Percentiles rank a stretch among this genome's conserved stretches.
Conservation (phyloP, 352 stramenopile species). For the Elongisporangium prolatum region DNA sequence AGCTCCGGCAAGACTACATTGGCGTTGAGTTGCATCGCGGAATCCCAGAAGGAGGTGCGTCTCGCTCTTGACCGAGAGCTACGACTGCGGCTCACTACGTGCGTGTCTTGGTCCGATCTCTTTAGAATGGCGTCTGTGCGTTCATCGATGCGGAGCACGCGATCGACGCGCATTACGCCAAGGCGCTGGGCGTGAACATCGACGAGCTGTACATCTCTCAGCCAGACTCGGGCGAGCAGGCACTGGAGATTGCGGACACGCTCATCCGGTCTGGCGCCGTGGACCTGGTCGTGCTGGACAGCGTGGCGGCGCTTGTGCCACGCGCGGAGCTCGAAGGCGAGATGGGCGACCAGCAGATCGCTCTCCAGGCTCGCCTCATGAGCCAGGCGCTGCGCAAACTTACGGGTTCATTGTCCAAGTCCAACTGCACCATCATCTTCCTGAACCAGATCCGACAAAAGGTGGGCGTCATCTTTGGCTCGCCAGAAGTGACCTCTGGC, state of each 20-base stretch:
- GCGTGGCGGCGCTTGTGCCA: slow-evolving; percentile 96
- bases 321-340: slow-evolving; percentile 93
- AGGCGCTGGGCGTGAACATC: slow-evolving; percentile 92
- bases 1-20: slow-evolving; percentile 98
- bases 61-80: neutral
- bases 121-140: slow-evolving; percentile 87
- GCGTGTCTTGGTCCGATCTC: neutral
- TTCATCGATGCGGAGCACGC: slow-evolving; percentile 99
- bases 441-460: slow-evolving; percentile 99
- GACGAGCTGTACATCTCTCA: slow-evolving; percentile 96
- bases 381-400: slow-evolving; percentile 97
- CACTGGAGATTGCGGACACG: slow-evolving; percentile 98
- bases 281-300: slow-evolving; percentile 98
- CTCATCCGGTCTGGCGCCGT: slow-evolving; percentile 94
- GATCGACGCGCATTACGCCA: slow-evolving; percentile 96
- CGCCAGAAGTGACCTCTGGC: slow-evolving; percentile 95
- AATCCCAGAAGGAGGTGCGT: slow-evolving; percentile 88
- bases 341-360: slow-evolving; percentile 97
- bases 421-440: slow-evolving; percentile 97
- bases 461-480: slow-evolving; percentile 96
- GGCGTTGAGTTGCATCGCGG: slow-evolving; percentile 94
- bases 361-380: slow-evolving; percentile 96
- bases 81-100: neutral
- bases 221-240: slow-evolving; percentile 97
- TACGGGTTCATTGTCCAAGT: slow-evolving; percentile 92